Percentiles rank a stretch among this genome's conserved stretches.
Conservation (phyloP, 768 basidiomycete genomes). For the Chalciporus sphaerocephalus region DNA sequence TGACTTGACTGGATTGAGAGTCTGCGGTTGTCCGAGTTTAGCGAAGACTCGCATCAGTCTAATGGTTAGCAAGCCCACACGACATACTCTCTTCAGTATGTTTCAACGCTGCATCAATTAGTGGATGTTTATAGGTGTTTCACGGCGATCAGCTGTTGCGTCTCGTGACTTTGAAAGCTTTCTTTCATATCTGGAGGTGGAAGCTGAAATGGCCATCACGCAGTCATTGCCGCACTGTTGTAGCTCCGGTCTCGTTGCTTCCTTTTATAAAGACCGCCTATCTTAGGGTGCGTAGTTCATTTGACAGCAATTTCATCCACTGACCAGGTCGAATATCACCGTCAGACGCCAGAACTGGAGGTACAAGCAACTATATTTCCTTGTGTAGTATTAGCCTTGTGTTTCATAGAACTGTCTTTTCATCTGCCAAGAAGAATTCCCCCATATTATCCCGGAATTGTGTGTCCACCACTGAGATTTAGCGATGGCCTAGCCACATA, state of each 20-base stretch:
- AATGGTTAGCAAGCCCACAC: background rate
- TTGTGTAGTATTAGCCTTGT: background rate
- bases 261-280: background rate
- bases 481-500: background rate
- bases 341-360: background rate
- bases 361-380: background rate
- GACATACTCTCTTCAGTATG: background rate
- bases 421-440: background rate
- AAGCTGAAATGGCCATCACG: background rate
- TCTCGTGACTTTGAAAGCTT: background rate
- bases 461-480: background rate
- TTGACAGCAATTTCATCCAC: background rate
- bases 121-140: background rate
- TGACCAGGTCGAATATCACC: background rate
- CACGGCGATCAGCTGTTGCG: background rate
- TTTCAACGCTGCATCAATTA: background rate
- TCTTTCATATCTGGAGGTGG: background rate
- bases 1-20: background rate
- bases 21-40: background rate
- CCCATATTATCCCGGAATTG: background rate
- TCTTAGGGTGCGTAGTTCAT: background rate
- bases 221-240: background rate
- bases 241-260: background rate
- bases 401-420: background rate
- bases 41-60: background rate